phyloP scores from a whole-genome alignment of 805 yeast genomes.

The Saccharomycopsis fodiens region DNA sequence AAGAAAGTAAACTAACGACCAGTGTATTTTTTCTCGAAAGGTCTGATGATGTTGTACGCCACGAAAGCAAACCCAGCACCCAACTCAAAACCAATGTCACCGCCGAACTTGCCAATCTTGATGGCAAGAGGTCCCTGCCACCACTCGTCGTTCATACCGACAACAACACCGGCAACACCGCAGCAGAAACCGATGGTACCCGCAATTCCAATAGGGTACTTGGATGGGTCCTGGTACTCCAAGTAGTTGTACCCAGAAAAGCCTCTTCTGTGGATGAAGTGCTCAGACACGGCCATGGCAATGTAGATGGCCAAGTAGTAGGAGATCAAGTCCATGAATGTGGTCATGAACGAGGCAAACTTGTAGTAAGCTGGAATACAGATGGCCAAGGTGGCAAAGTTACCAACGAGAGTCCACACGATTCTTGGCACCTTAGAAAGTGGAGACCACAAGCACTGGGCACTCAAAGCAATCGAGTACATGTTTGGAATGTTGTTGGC shows the following conservation, averaged over 20 bases:
- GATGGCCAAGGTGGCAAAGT: constrained; percentile 71
- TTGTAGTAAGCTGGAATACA: constrained; percentile 82
- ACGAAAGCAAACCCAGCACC: constrained; percentile 61
- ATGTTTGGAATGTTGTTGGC: constrained; percentile 91
- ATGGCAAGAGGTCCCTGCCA: constrained; percentile 64
- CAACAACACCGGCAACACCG: constrained; percentile 78
- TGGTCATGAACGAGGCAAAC: constrained; percentile 64
- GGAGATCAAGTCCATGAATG: constrained; percentile 87
- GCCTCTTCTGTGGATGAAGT: constrained; percentile 67
- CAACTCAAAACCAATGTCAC: constrained; percentile 82
- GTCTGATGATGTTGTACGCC: constrained; percentile 52
- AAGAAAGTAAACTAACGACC: constrained; percentile 31
- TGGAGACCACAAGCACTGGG: constrained; percentile 76
- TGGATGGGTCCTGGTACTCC: constrained; percentile 47
- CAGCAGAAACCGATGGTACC: constrained; percentile 72
- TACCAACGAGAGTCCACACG: constrained; percentile 72
- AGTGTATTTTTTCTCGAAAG: constrained; percentile 59
- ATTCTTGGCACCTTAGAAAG: constrained; percentile 74
- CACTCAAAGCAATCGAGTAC: constrained; percentile 83
- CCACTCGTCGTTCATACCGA: constrained; percentile 88
- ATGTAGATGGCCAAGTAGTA: constrained; percentile 86
- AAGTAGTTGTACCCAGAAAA: constrained; percentile 53
- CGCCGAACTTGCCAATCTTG: constrained; percentile 56
- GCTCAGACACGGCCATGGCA: constrained; percentile 72
- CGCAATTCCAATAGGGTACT: constrained; percentile 70